Conservation (phyloP, 768 basidiomycete species). For the Rhodocollybia butyracea region DNA sequence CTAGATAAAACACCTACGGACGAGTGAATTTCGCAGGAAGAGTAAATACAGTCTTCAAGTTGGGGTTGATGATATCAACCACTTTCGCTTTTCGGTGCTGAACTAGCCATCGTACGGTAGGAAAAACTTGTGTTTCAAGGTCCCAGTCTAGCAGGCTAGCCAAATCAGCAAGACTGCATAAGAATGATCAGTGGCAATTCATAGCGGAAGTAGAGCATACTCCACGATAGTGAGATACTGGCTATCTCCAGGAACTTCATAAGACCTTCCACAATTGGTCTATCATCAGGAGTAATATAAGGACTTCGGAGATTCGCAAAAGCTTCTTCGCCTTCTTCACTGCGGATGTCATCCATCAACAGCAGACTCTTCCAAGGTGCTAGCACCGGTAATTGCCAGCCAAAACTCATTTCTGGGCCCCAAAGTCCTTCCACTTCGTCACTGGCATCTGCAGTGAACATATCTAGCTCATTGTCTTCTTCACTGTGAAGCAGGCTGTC, state of each 20-base stretch:
- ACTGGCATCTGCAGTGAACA: conserved; percentile 43
- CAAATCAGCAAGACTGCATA: conserved; percentile 73
- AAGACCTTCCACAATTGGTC: conserved; percentile 65
- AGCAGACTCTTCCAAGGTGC: conserved; percentile 92
- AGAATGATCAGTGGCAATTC: conserved; percentile 2
- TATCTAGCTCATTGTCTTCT: conserved; percentile 54
- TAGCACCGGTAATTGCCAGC: conserved; percentile 71
- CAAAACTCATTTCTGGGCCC: conserved; percentile 67
- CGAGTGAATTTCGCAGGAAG: conserved; percentile 61
- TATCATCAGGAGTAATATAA: conserved; percentile 62
- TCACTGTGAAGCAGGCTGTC: conserved; percentile 67
- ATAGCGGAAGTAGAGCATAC: not conserved
- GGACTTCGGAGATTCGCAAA: conserved; percentile 57
- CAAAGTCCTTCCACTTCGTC: conserved; percentile 48
- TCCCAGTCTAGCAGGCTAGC: conserved; percentile 81
- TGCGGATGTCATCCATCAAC: conserved; percentile 51
- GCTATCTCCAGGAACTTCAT: conserved; percentile 74
- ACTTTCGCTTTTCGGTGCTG: conserved; percentile 88
- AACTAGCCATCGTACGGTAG: conserved; percentile 90
- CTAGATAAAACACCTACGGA: conserved; percentile 44
- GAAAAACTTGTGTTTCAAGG: conserved; percentile 77
- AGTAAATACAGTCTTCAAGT: conserved; percentile 79
- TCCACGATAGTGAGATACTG: conserved; percentile 70
- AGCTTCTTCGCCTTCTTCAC: conserved; percentile 50
- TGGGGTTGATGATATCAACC: conserved; percentile 78